Base-by-base conservation (phyloP, 768 basidiomycete species). In the Phylloporus arenicola region DNA sequence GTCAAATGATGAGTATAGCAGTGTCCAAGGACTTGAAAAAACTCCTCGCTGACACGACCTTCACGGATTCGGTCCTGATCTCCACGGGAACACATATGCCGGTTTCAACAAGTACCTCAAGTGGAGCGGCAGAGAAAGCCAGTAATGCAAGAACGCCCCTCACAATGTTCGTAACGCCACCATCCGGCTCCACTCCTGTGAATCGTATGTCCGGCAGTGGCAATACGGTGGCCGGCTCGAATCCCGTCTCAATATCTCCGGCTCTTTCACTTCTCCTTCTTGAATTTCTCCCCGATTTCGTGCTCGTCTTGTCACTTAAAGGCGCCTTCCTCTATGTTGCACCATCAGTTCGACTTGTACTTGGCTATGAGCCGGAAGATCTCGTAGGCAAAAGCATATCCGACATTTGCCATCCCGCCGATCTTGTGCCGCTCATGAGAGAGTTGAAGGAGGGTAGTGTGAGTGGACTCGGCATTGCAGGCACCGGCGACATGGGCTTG, bases 251-350 rank as follows among this genome's bases (percentile, higher is more conserved):
- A 37, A 64, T 82, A 43, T 62, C 64, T 10, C 64, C 64, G 13
- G 54, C 58, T 2, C 60, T 65, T 14, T 64, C 64, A 1, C 65
- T 65, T 37, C 63, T 87, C 16, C 70, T 90, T 39, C 78, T 89
- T 48, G 78, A 80, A 58, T 70, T 73, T 25, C 68, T 74, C 6
- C 82, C 84, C 3, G 95, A 97, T 65, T 90, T 95, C 64, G 72
- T 96, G 20, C 86, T 88, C 62, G 93, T 97, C 47, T 76, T 99
- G 35, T 92, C 89, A 3, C 81, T 96, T 58, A 94, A 97, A 63
- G 95, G 95, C 25, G 75, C 79, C 14, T 92, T 98, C 68, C 82
- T 95, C 43, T 99, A 96, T 65, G 88, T 92, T 45, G 89, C 92
- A 0, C 92, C 92, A 1, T 80, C 86, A 22, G 82, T 95, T 17